Evolutionary conservation across 495 filamentous ascomycete species (phyloP), one percentile per base, ranked within the genome.

Genomic region (Talaromyces ruber): DNA sequence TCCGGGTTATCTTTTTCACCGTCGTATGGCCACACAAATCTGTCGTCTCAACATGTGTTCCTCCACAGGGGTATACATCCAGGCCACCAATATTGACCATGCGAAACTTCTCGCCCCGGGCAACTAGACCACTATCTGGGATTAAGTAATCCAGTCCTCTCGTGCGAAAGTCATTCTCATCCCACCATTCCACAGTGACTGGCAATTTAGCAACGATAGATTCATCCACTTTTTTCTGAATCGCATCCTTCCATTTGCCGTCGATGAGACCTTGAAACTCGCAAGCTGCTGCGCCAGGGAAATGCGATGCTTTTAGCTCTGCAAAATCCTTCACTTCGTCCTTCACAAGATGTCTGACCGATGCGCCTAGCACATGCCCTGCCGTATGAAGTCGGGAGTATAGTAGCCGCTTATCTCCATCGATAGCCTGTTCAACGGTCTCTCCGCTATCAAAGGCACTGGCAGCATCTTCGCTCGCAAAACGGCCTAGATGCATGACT

Each of bases 311-410:
- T 69, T 87, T 87, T 7, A 81, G 67, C 64, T 88, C 85, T 59
- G 82, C 79, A 58, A 86, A 81, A 39, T 72, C 68, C 5, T 68
- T 65, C 28, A 86, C 64, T 43, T 80, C 73, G 11, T 76, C 69
- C 60, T 82, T 77, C 29, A 80, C 57, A 9, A 86, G 75, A 47
- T 78, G 71, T n/a, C 79, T 73, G 28, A 87, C 79, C 4, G 85
- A 84, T 3, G 79, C 63, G 16, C 85, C 82, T 7, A 89, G 75
- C 24, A 87, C 78, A 64, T 89, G 86, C 11, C 86, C 86, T 1
- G 82, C 86, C 0, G 85, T 87, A 67, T 89, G 86, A 4, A 83
- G 75, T 4, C 84, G 80, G 11, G 84, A 87, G 71, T 84, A 79
- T 4, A 86, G 73, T 2, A 70, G 57, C 4, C 85, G 78, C 60